Evolutionary conservation across 768 basidiomycete species (phyloP).

Genomic region (Psilocybe sp.): DNA sequence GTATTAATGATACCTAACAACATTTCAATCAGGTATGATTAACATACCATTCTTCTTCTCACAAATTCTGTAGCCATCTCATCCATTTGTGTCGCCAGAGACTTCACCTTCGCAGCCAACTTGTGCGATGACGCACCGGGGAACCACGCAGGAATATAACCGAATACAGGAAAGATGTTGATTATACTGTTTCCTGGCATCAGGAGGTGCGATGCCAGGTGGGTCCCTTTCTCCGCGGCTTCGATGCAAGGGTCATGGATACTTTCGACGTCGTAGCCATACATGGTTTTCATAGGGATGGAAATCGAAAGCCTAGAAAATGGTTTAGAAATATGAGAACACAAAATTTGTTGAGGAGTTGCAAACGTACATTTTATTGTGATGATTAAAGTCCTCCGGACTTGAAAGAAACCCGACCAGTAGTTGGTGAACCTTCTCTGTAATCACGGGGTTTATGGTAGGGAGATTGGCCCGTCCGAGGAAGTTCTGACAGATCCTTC

Average conservation of each 20-base stretch:
- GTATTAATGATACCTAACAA: too few relatives aligned
- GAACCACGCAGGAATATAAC: conserved; percentile 12
- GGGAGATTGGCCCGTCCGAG: conserved; percentile 25
- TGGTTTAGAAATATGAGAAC: background rate
- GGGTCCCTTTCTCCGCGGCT: conserved; percentile 2
- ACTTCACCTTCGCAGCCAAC: background rate
- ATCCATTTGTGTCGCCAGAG: background rate
- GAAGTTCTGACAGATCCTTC: conserved; percentile 33
- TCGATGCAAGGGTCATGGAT: conserved; percentile 10
- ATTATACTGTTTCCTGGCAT: conserved; percentile 5
- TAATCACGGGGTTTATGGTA: conserved; percentile 25
- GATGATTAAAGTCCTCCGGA: conserved; percentile 8
- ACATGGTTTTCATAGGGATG: conserved; percentile 13
- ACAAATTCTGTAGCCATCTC: conserved; percentile 4
- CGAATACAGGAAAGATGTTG: conserved; percentile 12
- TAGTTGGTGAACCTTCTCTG: conserved; percentile 25
- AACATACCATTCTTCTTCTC: conserved; percentile 4
- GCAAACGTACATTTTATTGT: conserved; percentile 14
- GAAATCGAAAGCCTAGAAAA: conserved; percentile 12
- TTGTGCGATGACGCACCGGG: conserved; percentile 8
- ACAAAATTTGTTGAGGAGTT: background rate
- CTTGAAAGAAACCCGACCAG: conserved; percentile 19
- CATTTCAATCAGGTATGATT: background rate
- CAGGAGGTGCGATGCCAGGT: conserved; percentile 2
- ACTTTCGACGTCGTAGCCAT: conserved; percentile 12